Evolutionary conservation across 176 grass and related monocot genomes (phyloP).

Genomic region (Secale cereale): DNA sequence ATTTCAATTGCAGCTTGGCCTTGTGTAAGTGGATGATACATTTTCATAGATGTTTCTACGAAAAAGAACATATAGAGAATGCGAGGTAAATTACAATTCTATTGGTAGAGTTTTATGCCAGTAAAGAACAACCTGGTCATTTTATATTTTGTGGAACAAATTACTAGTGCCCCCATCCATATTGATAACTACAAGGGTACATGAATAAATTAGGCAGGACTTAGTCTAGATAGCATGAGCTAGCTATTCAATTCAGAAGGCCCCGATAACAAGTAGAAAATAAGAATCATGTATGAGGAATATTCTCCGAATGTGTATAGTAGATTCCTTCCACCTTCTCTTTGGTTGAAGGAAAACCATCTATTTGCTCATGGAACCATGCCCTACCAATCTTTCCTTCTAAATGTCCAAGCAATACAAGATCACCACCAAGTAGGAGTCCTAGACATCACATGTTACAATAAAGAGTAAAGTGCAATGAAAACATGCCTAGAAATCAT

Average conservation of each 20-base stretch:
- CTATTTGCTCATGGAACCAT: slow-evolving; percentile 52
- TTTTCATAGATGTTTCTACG: too few relatives aligned
- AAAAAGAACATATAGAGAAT: too few relatives aligned
- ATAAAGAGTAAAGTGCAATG: background rate
- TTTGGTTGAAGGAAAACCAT: slow-evolving; percentile 62
- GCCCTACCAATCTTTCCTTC: slow-evolving; percentile 57
- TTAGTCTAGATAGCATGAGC: background rate
- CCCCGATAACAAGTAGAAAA: background rate
- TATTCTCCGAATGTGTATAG: slow-evolving; percentile 78
- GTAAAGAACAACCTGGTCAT: slow-evolving; percentile 40
- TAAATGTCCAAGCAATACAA: slow-evolving; percentile 61
- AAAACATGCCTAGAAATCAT: background rate
- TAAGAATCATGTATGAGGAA: slow-evolving; percentile 50
- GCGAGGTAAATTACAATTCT: too few relatives aligned
- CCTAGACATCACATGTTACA: too few relatives aligned
- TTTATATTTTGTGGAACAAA: slow-evolving; percentile 80
- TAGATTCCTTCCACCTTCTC: slow-evolving; percentile 64
- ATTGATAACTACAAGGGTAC: slow-evolving; percentile 39
- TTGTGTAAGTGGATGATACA: too few relatives aligned
- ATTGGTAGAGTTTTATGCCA: too few relatives aligned
- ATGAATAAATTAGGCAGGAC: slow-evolving; percentile 4
- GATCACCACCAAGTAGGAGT: too few relatives aligned
- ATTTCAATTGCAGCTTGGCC: too few relatives aligned
- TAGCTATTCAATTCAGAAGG: background rate
- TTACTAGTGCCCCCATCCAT: slow-evolving; percentile 59